Conservation (phyloP, 148 eudicot species). For the Silene conica region DNA sequence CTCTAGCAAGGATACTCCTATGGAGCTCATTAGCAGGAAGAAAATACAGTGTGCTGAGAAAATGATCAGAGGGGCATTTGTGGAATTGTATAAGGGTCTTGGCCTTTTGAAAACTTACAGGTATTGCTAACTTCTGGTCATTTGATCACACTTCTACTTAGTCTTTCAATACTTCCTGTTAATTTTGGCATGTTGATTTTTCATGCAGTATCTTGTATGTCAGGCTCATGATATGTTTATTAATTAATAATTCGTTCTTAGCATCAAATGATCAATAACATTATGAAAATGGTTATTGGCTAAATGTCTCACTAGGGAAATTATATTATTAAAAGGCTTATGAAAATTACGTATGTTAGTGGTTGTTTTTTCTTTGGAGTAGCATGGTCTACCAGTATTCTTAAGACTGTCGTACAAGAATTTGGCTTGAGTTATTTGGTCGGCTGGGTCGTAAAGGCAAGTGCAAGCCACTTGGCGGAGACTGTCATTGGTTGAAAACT, state of each 20-base stretch:
- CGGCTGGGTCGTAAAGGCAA: too few relatives aligned
- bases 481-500: too few relatives aligned
- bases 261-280: neutral
- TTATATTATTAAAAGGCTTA: too few relatives aligned
- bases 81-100: constrained; percentile 88
- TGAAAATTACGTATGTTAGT: neutral
- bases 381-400: neutral
- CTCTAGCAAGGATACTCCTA: constrained; percentile 53
- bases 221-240: neutral
- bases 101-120: constrained; percentile 84
- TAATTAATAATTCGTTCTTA: neutral
- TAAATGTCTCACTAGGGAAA: neutral
- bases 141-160: neutral
- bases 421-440: too few relatives aligned
- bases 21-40: constrained; percentile 63
- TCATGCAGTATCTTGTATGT: neutral
- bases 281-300: neutral
- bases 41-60: constrained; percentile 89
- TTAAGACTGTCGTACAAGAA: too few relatives aligned
- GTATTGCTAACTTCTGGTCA: constrained; percentile 33
- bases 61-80: constrained; percentile 88
- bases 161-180: neutral
- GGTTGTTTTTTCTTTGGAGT: neutral
- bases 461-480: too few relatives aligned
- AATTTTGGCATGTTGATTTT: too few relatives aligned